These are phyloP conservation scores for Mortierella sp. DNA, from an alignment of 371 early-diverging fungal species.

Conservation along the genomic window DNA sequence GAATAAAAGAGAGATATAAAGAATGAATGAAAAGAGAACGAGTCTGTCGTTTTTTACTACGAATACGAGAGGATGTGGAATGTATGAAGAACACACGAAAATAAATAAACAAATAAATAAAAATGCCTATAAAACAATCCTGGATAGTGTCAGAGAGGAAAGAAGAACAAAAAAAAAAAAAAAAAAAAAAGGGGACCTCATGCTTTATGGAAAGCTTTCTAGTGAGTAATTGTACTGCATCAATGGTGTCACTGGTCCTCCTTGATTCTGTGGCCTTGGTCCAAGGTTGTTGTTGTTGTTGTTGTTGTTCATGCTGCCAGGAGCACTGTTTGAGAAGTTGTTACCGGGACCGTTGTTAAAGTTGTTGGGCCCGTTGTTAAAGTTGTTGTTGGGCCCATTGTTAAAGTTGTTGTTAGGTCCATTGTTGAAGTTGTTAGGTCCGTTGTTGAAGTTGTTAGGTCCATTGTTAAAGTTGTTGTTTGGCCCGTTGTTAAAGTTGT, in stretches of 20 bases:
- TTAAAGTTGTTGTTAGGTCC: slow-evolving; percentile 6
- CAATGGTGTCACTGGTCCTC: slow-evolving; percentile 39
- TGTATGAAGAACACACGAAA: too few relatives aligned
- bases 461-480: not conserved
- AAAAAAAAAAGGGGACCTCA: too few relatives aligned
- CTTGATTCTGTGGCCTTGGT: slow-evolving; percentile 3
- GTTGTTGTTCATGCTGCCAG: slow-evolving; percentile 1
- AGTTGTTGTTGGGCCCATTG: slow-evolving; percentile 5
- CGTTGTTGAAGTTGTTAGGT: slow-evolving; percentile 5
- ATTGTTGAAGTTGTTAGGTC: slow-evolving; percentile 13
- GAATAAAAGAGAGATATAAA: too few relatives aligned
- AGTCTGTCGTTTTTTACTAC: too few relatives aligned
- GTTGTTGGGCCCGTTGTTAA: slow-evolving; percentile 20
- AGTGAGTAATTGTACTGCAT: slow-evolving; percentile 46
- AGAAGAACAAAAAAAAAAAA: too few relatives aligned
- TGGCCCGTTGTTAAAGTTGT: slow-evolving; percentile 9
- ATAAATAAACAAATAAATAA: too few relatives aligned
- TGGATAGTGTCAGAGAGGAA: too few relatives aligned
- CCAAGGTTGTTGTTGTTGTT: slow-evolving; percentile 16
- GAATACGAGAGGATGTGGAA: too few relatives aligned
- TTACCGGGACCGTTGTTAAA: slow-evolving; percentile 9
- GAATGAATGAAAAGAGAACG: too few relatives aligned
- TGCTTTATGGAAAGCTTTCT: slow-evolving; percentile 39
- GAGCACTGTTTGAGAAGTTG: slow-evolving; percentile 7
- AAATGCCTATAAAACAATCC: too few relatives aligned